phyloP scores from a whole-genome alignment of 108 stramenopile genomes.

The Stephanodiscus triporus region DNA sequence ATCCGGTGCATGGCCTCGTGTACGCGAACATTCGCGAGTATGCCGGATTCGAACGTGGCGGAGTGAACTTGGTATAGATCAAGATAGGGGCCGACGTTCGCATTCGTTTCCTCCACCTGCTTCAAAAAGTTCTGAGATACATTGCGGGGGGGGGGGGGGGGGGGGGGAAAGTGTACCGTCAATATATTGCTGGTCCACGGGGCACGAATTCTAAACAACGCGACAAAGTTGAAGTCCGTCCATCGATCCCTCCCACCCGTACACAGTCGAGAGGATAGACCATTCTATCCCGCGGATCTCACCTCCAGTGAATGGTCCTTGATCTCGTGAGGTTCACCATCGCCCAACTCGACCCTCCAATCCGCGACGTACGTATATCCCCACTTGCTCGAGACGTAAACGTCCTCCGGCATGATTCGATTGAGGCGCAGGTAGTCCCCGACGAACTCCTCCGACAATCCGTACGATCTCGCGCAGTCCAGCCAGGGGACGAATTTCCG shows the following conservation, averaged over 20 bases:
- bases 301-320: conserved; percentile 79
- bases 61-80: conserved; percentile 82
- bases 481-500: conserved; percentile 54
- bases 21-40: conserved; percentile 54
- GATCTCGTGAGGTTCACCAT: conserved; percentile 73
- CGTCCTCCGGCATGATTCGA: conserved; percentile 49
- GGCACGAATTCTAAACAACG: too few relatives aligned
- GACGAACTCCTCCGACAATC: conserved; percentile 72
- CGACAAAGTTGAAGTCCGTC: too few relatives aligned
- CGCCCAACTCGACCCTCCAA: conserved; percentile 64
- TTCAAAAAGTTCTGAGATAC: conserved; percentile 54
- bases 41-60: conserved; percentile 81
- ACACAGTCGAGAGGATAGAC: too few relatives aligned
- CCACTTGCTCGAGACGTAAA: conserved; percentile 75
- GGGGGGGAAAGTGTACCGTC: too few relatives aligned
- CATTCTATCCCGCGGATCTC: too few relatives aligned
- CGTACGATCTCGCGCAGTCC: conserved; percentile 84
- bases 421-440: conserved; percentile 66
- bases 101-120: conserved; percentile 63
- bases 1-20: conserved; percentile 58
- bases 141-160: neutral
- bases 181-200: too few relatives aligned
- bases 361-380: conserved; percentile 84
- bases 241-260: too few relatives aligned
- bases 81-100: conserved; percentile 64